These are phyloP conservation scores for Hygrophila difformis DNA, from an alignment of 257 asterid species.

Conservation along the genomic window DNA sequence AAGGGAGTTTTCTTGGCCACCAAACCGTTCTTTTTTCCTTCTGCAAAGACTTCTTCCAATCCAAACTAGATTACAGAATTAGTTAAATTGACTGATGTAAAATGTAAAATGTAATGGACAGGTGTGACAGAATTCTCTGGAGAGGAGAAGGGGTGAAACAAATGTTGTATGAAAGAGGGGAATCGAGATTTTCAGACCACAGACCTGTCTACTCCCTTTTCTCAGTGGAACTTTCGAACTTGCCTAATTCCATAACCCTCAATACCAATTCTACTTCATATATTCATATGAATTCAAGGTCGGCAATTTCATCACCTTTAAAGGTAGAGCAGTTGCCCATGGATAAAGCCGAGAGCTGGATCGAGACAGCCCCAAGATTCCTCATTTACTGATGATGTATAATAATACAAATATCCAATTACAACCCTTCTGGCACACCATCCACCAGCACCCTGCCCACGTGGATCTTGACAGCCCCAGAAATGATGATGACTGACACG, in stretches of 20 bases:
- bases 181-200: conserved; percentile 84
- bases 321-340: conserved; percentile 21
- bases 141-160: conserved; percentile 83
- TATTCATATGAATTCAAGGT: too few relatives aligned
- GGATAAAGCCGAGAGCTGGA: conserved; percentile 25
- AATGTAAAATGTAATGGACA: conserved; percentile 15
- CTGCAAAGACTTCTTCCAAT: too few relatives aligned
- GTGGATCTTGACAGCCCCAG: too few relatives aligned
- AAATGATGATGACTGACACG: too few relatives aligned
- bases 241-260: conserved; percentile 4
- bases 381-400: too few relatives aligned
- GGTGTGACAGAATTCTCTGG: conserved; percentile 95
- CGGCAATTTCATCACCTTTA: conserved; percentile 3
- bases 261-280: neutral
- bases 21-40: too few relatives aligned
- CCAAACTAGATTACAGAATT: too few relatives aligned
- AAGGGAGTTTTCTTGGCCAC: too few relatives aligned
- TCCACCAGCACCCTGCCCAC: too few relatives aligned
- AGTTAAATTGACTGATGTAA: too few relatives aligned
- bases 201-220: conserved; percentile 80
- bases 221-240: conserved; percentile 16
- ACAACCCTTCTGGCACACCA: too few relatives aligned
- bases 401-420: too few relatives aligned
- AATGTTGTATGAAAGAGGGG: conserved; percentile 58
- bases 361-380: conserved; percentile 26